Evolutionary conservation across 306 rosid genomes (phyloP).

Genomic region (Inga leiocalycina): DNA sequence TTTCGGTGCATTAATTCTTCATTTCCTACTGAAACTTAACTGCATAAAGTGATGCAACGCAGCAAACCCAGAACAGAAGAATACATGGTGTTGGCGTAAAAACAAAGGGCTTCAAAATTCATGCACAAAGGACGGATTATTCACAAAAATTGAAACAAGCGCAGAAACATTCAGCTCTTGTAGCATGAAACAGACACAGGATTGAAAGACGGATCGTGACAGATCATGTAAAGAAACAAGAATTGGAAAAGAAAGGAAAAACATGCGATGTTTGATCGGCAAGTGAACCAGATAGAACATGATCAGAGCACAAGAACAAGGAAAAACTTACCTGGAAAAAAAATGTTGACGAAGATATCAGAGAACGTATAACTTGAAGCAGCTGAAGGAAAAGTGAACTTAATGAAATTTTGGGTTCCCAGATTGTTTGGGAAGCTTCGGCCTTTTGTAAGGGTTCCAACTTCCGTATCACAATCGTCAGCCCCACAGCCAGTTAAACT

Average conservation of each 20-base stretch:
- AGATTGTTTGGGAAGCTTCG: neutral
- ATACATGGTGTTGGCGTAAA: neutral
- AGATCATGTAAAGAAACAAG: constrained; percentile 18
- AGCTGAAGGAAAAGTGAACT: neutral
- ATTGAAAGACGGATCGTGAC: neutral
- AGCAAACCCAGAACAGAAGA: neutral
- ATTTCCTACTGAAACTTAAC: neutral
- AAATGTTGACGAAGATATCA: neutral
- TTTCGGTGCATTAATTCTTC: neutral
- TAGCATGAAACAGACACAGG: neutral
- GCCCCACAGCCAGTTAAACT: neutral
- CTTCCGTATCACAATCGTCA: neutral
- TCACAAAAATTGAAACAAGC: neutral
- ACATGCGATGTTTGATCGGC: neutral
- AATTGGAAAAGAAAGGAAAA: neutral
- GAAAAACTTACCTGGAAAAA: constrained; percentile 3
- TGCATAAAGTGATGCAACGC: neutral
- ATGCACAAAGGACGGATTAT: neutral
- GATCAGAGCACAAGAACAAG: neutral
- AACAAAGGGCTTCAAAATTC: constrained; percentile 11
- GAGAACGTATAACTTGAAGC: neutral
- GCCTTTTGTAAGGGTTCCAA: constrained; percentile 10
- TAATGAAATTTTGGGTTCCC: neutral
- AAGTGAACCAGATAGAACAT: neutral
- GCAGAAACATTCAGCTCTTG: neutral